Percentiles rank a stretch among this genome's conserved stretches.
Conservation (phyloP, 225 moss, liverwort and hornwort genomes). For the Physcomitrium patens region DNA sequence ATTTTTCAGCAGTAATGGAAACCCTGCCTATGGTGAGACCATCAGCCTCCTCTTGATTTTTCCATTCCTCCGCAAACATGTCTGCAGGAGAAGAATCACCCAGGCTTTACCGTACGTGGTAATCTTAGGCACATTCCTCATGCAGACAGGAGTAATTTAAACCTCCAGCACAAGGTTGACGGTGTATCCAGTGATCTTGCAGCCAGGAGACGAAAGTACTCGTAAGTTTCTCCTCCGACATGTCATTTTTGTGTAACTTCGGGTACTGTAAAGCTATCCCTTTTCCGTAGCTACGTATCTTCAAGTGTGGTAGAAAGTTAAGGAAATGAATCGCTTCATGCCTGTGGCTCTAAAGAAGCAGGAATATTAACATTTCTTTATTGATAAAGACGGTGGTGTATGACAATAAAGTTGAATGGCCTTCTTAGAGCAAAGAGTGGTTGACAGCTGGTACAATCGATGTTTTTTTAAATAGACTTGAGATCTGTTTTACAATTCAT, state of each 20-base stretch:
- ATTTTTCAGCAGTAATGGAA: neutral
- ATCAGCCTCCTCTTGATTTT: constrained; percentile 1
- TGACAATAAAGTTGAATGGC: neutral
- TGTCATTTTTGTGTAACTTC: too few species aligned
- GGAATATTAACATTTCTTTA: neutral
- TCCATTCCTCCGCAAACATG: neutral
- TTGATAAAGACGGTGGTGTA: neutral
- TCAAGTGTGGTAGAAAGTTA: neutral
- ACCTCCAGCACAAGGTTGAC: constrained; percentile 61
- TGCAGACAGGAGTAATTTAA: constrained; percentile 47
- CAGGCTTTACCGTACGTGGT: constrained; percentile 53
- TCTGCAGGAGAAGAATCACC: constrained; percentile 63
- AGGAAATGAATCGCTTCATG: constrained; percentile 1
- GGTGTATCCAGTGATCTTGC: constrained; percentile 63
- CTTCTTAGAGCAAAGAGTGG: neutral
- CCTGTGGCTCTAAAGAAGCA: neutral
- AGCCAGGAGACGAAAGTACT: constrained; percentile 63
- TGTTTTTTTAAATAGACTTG: constrained; percentile 6
- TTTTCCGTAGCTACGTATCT: neutral
- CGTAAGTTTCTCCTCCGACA: constrained; percentile 33
- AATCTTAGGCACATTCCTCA: constrained; percentile 59
- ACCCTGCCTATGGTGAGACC: neutral
- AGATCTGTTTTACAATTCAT: neutral
- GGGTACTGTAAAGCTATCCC: neutral
- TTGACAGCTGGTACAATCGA: constrained; percentile 4